Base-by-base conservation (phyloP, 345 rosid genomes). In the Carallia brachiata region DNA sequence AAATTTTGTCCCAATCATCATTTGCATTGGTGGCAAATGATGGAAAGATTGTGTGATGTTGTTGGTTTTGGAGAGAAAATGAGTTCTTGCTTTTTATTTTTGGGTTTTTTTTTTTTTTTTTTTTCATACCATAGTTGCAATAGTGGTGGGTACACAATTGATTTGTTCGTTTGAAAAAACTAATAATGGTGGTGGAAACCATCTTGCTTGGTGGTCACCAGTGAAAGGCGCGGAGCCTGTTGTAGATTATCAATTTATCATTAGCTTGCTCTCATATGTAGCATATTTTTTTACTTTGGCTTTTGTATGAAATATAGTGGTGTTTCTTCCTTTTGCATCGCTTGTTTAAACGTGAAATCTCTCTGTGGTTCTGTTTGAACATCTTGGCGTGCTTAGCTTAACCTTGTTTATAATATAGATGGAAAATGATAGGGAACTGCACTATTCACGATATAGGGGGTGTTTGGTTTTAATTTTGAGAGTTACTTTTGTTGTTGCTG, bases 11-110 rank as follows among this genome's bases (percentile, higher is more conserved):
- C 47, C 56, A 78, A 56, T 56, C 65, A 66, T 77, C 73, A 67
- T 74, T 73, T 79, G 83, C 75, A 40, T 3, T 7, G 74, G 75
- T 61, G 64, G 86, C 78, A 57, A 74, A 74, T 40, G 62, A 61
- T 66, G 62, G 75, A 61, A 66, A 10, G 75, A 68, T 52, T 34
- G 66, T 59, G 54, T 8, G 5, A 54, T 62, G 40, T 44, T 64
- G 55, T 10, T 44, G 50, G 63, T 66, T 62, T 67, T 61, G 64
- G 52, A 53, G 23, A 40, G n/a, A 61, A 23, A 23, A 13, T 60
- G 58, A 48, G 67, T 40, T 69, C 37, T 52, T 70, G 48, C 28
- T 64, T 67, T 34, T 67, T 28, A 17, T 47, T 47, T 56, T 2
- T 48, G 31, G 50, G 10, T 18, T 32, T 8, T 52, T 65, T 23